These are phyloP conservation scores for Sisymbrium altissimum DNA, from an alignment of 345 rosid genomes.

Conservation along the genomic window DNA sequence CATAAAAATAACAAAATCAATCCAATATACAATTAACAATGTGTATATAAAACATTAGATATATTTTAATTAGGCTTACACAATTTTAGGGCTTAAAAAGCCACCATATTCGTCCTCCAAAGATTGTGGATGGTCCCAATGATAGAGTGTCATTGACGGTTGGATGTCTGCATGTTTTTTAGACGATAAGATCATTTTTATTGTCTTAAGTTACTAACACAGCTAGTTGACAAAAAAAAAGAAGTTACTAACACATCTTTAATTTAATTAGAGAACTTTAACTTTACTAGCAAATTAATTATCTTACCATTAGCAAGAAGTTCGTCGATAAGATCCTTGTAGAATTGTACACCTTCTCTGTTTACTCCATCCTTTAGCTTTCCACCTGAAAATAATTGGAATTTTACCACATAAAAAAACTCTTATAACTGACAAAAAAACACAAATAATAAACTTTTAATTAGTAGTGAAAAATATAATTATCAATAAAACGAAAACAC, in stretches of 20 bases:
- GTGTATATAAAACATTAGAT: background rate
- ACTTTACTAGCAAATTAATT: background rate
- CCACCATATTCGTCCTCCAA: conserved; percentile 53
- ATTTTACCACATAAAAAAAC: background rate
- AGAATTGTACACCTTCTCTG: conserved; percentile 42
- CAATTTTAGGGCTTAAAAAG: conserved; percentile 39
- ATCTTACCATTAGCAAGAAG: conserved; percentile 42
- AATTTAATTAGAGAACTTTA: background rate
- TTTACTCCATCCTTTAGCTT: conserved; percentile 47
- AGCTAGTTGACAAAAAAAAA: too few species aligned
- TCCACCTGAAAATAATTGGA: conserved; percentile 20
- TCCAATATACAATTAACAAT: background rate
- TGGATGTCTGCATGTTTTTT: conserved; percentile 33
- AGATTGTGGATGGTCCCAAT: conserved; percentile 54
- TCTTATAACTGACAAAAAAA: background rate
- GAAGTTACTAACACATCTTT: background rate
- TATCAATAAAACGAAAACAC: background rate
- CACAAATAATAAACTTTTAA: background rate
- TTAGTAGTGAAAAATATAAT: background rate
- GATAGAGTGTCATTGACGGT: conserved; percentile 49
- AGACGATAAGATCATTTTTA: background rate
- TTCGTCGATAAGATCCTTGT: conserved; percentile 48
- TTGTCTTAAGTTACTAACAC: background rate
- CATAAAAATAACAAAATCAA: background rate
- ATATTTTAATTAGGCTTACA: conserved; percentile 35